Evolutionary conservation across 768 basidiomycete species (phyloP).

Genomic region (Clavulina sp.): DNA sequence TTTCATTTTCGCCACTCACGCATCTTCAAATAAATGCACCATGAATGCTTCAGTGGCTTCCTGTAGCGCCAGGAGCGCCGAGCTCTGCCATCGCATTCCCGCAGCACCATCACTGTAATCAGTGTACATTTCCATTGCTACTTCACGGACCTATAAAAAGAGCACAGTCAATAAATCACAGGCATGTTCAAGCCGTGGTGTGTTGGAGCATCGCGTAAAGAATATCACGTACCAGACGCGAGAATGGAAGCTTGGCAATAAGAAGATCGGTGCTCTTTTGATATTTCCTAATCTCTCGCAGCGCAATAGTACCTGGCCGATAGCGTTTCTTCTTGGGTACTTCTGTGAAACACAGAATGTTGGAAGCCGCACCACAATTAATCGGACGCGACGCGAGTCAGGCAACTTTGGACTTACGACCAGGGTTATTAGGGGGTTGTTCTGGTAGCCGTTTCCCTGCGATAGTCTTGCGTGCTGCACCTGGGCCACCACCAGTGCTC

Average conservation of each 20-base stretch:
- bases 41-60: conserved; percentile 93
- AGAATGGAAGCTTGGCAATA: conserved; percentile 77
- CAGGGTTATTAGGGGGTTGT: too few relatives aligned
- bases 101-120: conserved; percentile 35
- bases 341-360: background rate
- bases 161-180: background rate
- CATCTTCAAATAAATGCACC: conserved; percentile 95
- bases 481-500: conserved; percentile 55
- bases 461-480: conserved; percentile 18
- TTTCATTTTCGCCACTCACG: conserved; percentile 39
- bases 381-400: background rate
- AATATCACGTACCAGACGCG: conserved; percentile 54
- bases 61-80: conserved; percentile 83
- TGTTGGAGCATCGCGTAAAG: background rate
- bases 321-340: conserved; percentile 39
- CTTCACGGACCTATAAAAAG: conserved; percentile 67
- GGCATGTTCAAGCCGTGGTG: background rate
- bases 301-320: conserved; percentile 76
- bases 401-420: background rate
- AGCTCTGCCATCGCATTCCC: conserved; percentile 83
- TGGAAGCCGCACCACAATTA: background rate
- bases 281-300: conserved; percentile 87
- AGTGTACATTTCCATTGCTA: conserved; percentile 79
- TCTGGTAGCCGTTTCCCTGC: background rate
- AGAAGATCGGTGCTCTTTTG: conserved; percentile 86